A percentile compares a stretch with the other conserved stretches of the same genome.
Conservation (phyloP, 129 eudicot genomes). For the Dittrichia graveolens region DNA sequence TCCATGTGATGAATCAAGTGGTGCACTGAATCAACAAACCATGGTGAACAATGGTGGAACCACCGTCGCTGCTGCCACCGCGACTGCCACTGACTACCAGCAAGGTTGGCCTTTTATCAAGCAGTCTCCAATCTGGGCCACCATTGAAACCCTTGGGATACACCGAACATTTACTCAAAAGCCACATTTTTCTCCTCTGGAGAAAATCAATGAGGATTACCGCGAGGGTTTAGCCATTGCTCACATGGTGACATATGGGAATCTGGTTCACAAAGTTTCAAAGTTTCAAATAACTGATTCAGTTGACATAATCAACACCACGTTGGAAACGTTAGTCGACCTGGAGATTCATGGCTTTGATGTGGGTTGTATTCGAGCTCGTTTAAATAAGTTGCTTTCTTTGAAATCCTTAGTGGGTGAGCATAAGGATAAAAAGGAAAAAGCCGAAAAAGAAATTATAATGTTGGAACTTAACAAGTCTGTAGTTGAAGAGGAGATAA, state of each 20-base stretch:
- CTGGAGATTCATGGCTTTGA: slow-evolving; percentile 44
- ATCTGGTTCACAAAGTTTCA: slow-evolving; percentile 20
- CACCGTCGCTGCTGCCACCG: not conserved
- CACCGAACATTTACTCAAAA: slow-evolving; percentile 27
- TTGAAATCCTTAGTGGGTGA: slow-evolving; percentile 15
- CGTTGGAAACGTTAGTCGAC: slow-evolving; percentile 32
- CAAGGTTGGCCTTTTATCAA: slow-evolving; percentile 36
- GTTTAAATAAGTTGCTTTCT: slow-evolving; percentile 22
- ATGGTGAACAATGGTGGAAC: slow-evolving; percentile 15
- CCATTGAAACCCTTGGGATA: slow-evolving; percentile 33
- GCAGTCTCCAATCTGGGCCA: slow-evolving; percentile 39
- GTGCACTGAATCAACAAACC: not conserved
- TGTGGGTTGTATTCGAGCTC: slow-evolving; percentile 28
- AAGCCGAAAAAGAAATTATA: slow-evolving; percentile 24
- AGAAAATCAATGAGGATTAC: slow-evolving; percentile 18
- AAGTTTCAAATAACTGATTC: slow-evolving; percentile 32
- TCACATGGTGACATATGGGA: slow-evolving; percentile 33
- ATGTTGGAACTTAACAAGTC: slow-evolving; percentile 18
- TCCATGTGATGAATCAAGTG: not conserved
- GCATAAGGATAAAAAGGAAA: not conserved
- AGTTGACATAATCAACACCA: slow-evolving; percentile 5
- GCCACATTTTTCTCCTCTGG: slow-evolving; percentile 38
- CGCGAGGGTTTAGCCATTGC: slow-evolving; percentile 50
- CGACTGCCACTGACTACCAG: not conserved
- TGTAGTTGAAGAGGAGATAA: slow-evolving; percentile 16